Conservation (phyloP, 352 stramenopile genomes). For the Elongisporangium senticosum region DNA sequence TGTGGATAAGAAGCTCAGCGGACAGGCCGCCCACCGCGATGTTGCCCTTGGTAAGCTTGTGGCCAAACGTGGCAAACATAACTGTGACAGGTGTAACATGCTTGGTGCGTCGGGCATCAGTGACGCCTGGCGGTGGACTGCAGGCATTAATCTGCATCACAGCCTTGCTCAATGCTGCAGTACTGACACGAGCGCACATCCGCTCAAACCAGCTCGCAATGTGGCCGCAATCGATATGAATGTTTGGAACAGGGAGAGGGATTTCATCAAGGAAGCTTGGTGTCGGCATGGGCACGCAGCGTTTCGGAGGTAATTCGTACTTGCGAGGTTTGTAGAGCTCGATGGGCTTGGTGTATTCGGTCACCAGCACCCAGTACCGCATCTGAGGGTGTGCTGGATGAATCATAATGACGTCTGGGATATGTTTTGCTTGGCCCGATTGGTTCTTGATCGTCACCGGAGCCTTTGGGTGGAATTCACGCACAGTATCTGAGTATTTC, state of each 20-base stretch:
- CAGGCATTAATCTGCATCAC: conserved; percentile 62
- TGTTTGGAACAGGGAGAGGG: conserved; percentile 62
- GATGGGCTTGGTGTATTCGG: conserved; percentile 53
- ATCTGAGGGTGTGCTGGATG: conserved; percentile 49
- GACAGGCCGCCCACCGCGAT: conserved; percentile 80
- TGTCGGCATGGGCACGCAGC: conserved; percentile 85
- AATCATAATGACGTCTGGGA: conserved; percentile 55
- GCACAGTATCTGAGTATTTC: conserved; percentile 54
- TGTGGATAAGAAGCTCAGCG: conserved; percentile 84
- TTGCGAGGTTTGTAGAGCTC: conserved; percentile 74
- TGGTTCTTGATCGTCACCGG: conserved; percentile 81
- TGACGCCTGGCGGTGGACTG: conserved; percentile 47
- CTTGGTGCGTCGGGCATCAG: conserved; percentile 68
- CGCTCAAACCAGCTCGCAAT: conserved; percentile 69
- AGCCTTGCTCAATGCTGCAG: conserved; percentile 49
- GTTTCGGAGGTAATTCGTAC: conserved; percentile 77
- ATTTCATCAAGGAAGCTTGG: conserved; percentile 72
- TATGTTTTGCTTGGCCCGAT: conserved; percentile 20
- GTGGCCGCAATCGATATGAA: conserved; percentile 53
- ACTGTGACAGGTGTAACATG: conserved; percentile 74
- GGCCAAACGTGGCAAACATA: conserved; percentile 87
- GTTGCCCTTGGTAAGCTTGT: conserved; percentile 77
- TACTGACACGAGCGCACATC: conserved; percentile 39
- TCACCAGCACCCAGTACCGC: conserved; percentile 59
- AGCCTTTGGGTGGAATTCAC: conserved; percentile 57